Evolutionary conservation across 2,329 filamentous ascomycete genomes (phyloP).

Genomic region (Xylaria hypoxylon): DNA sequence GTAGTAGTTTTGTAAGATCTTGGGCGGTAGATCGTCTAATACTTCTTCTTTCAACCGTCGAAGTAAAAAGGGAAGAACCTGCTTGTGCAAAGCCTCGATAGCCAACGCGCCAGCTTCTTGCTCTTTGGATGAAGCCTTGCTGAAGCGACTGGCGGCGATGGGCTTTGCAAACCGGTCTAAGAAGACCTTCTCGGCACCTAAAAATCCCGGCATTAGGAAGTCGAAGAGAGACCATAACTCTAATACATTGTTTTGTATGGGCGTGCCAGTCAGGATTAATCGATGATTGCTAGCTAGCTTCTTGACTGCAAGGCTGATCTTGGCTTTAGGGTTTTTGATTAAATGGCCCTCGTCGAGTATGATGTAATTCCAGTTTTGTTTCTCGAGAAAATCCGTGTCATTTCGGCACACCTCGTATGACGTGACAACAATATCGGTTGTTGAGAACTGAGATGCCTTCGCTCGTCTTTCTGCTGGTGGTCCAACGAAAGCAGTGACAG

Average conservation of each 20-base stretch:
- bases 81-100: conserved; percentile 98
- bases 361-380: conserved; percentile 95
- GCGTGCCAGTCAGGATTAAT: conserved; percentile 94
- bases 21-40: conserved; percentile 92
- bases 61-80: conserved; percentile 94
- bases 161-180: conserved; percentile 94
- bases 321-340: conserved; percentile 98
- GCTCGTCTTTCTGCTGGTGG: conserved; percentile 82
- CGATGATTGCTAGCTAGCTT: conserved; percentile 90
- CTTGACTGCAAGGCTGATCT: conserved; percentile 94
- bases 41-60: conserved; percentile 98
- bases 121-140: conserved; percentile 97
- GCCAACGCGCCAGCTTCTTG: conserved; percentile 96
- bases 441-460: conserved; percentile 75
- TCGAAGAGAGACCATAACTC: conserved; percentile 99
- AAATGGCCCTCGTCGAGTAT: conserved; percentile 97
- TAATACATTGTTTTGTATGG: conserved; percentile 95
- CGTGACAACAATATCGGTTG: conserved; percentile 93
- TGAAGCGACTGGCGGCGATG: conserved; percentile 92
- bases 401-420: conserved; percentile 99
- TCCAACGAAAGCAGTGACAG: conserved; percentile 89
- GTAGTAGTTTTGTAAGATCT: conserved; percentile 99
- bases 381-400: conserved; percentile 84
- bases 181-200: conserved; percentile 95
- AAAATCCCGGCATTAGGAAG: conserved; percentile 98